Evolutionary conservation across 116 monocot genomes (phyloP), one percentile per base, ranked within the genome.

Genomic region (Phalaenopsis hybrid): DNA sequence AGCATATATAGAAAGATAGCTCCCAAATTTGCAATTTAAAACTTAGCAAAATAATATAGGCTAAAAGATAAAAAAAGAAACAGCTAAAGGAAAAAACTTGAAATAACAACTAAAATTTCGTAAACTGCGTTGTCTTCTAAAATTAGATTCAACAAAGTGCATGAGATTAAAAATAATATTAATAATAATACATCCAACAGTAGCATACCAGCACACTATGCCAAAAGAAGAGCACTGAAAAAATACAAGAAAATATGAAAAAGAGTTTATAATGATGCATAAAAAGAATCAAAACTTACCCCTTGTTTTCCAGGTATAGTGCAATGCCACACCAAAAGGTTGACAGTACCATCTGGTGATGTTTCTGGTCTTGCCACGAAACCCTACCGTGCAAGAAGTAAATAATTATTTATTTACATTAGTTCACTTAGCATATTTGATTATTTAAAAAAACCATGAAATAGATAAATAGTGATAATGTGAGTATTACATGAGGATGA

Each of bases 321-420:
- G 80, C 93, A 93, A 83, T 93, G 86, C 93, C 91, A 93, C 48
- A 86, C 75, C 93, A 93, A 91, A 79, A 93, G 86, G 74, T 93
- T 93, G 15, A 89, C 89, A 41, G 89, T 80, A 4, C 93, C 91
- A 79, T 93, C 93, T 21, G 83, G 70, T 57, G 88, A 28, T 68
- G 89, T 91, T 80, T 93, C 93, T 46, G 93, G 93, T 83, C 85
- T 93, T 81, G 91, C 91, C 73, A 93, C 93, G 59, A 93, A 93
- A 69, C 93, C 93, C 93, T 93, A 80, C 21, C 43, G 28, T 37
- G 44, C 15, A n/a, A 75, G 25, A 8, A 17, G 18, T 31, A 44
- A 81, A 80, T n/a, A 18, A 37, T 15, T 13, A 41, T 13, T 72
- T 67, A 67, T 67, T 67, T 67, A 67, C 28, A 28, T 28, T 21